Evolutionary conservation across 495 filamentous ascomycete species (phyloP).

Genomic region (Neurospora tetrasperma): DNA sequence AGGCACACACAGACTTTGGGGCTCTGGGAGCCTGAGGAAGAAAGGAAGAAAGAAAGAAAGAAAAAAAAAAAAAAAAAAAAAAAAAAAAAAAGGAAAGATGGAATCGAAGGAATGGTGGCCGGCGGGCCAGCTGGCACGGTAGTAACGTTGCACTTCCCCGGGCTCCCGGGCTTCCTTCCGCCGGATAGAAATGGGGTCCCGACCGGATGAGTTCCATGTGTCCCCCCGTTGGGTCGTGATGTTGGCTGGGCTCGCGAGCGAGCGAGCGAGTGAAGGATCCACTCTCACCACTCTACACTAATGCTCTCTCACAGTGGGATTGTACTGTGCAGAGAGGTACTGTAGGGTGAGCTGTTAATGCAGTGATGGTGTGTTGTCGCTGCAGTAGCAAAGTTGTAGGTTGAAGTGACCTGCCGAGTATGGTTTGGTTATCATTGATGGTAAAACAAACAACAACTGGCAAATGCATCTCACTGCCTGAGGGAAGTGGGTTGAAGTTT

Average conservation of each 20-base stretch:
- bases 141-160: not conserved
- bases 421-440: not conserved
- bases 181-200: not conserved
- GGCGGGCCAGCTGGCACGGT: not conserved
- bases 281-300: not conserved
- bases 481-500: not conserved
- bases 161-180: not conserved
- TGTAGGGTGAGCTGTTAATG: not conserved
- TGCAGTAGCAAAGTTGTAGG: constrained; percentile 1
- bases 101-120: not conserved
- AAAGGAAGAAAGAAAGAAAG: not conserved
- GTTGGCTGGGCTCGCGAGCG: not conserved
- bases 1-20: not conserved
- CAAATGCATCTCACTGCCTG: not conserved
- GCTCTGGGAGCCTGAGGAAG: not conserved
- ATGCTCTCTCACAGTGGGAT: not conserved
- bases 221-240: not conserved
- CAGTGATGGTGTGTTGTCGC: not conserved
- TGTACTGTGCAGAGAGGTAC: not conserved
- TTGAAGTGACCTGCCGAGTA: not conserved
- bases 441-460: not conserved
- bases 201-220: not conserved
- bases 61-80: not conserved
- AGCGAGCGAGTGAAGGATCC: not conserved
- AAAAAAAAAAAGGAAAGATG: not conserved